Conservation (phyloP, 148 eudicot species). For the Polygonum maritimum region DNA sequence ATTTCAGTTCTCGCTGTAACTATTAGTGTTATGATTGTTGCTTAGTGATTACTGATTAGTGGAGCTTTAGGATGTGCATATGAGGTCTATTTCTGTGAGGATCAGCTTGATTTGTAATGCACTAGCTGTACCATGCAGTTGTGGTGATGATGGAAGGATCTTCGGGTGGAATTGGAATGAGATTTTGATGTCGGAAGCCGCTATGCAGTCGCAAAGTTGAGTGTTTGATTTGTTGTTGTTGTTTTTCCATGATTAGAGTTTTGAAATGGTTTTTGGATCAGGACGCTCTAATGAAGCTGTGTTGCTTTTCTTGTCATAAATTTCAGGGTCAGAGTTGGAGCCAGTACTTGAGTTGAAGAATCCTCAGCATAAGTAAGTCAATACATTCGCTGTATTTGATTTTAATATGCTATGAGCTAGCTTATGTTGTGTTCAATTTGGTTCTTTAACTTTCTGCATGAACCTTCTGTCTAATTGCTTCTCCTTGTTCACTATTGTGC, state of each 20-base stretch:
- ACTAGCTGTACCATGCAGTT: conserved; percentile 30
- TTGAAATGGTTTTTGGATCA: not conserved
- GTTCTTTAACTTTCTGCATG: not conserved
- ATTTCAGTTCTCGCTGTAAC: not conserved
- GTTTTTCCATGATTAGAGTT: not conserved
- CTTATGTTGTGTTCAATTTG: not conserved
- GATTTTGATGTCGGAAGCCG: conserved; percentile 29
- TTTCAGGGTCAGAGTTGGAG: conserved; percentile 56
- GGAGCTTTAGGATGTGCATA: not conserved
- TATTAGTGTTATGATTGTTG: not conserved
- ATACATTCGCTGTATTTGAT: too few species aligned
- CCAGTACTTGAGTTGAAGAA: conserved; percentile 67
- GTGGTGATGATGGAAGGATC: conserved; percentile 96
- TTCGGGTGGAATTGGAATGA: conserved; percentile 95
- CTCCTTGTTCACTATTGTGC: not conserved
- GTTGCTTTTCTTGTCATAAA: conserved; percentile 12
- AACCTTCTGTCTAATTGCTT: not conserved
- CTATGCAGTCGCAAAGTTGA: conserved; percentile 16
- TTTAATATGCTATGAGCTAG: too few species aligned
- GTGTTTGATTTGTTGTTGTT: not conserved
- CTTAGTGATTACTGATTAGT: not conserved
- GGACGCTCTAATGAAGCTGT: not conserved
- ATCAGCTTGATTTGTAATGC: not conserved
- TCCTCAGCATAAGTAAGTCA: conserved; percentile 82
- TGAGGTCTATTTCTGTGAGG: not conserved